A percentile compares a stretch with the other conserved stretches of the same genome.
phyloP scores from a whole-genome alignment of 2,329 filamentous ascomycete genomes.

The Trichoderma citrinoviride region DNA sequence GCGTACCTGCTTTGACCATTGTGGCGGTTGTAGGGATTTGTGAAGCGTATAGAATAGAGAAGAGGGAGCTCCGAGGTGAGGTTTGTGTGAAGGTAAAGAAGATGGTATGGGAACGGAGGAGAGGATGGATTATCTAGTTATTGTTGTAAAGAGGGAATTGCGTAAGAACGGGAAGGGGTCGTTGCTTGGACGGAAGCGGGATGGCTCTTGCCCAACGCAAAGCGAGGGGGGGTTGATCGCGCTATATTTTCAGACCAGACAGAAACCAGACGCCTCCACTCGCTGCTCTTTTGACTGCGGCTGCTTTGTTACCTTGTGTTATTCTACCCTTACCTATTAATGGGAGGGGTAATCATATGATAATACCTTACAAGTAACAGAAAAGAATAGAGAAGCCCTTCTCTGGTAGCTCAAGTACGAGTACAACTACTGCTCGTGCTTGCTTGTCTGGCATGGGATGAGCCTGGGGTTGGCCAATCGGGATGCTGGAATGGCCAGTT shows the following conservation, averaged over 20 bases:
- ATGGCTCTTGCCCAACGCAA: constrained; percentile 6
- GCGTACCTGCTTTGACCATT: constrained; percentile 24
- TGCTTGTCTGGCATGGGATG: not conserved
- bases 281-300: not conserved
- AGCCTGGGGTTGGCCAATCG: not conserved
- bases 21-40: constrained; percentile 10
- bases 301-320: not conserved
- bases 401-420: not conserved
- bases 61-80: not conserved
- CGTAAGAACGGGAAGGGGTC: not conserved
- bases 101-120: not conserved
- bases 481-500: not conserved
- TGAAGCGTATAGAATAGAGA: not conserved
- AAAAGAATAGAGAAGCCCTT: too few species aligned
- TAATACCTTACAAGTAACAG: too few species aligned
- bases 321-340: too few species aligned
- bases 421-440: not conserved
- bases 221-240: not conserved
- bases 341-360: too few species aligned
- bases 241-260: not conserved
- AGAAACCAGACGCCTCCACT: not conserved
- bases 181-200: not conserved
- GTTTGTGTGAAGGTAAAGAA: not conserved
- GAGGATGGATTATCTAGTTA: not conserved
- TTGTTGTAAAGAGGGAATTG: constrained; percentile 1